Evolutionary conservation across 2,329 filamentous ascomycete species (phyloP).

Genomic region (Diaporthe helianthi): DNA sequence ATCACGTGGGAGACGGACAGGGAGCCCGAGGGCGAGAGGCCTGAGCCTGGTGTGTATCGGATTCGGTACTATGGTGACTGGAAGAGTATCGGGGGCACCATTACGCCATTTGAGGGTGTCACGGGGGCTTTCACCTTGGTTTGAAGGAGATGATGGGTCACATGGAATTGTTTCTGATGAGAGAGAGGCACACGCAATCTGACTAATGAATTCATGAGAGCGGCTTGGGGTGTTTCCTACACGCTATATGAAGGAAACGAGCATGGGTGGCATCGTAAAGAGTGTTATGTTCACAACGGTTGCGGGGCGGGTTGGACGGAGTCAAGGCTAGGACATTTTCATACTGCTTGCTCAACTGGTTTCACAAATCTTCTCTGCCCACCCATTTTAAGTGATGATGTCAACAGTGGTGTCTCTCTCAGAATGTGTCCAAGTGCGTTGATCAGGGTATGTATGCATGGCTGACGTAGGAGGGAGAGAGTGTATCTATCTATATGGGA

Average conservation of each 20-base stretch:
- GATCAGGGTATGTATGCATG: too few relatives aligned
- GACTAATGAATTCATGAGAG: background rate
- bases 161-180: too few relatives aligned
- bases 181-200: background rate
- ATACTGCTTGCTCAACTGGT: background rate
- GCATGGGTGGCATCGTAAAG: background rate
- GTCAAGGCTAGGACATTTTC: background rate
- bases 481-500: too few relatives aligned
- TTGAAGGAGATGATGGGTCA: slow-evolving; percentile 33
- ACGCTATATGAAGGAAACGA: background rate
- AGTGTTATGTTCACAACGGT: too few relatives aligned
- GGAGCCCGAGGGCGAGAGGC: slow-evolving; percentile 61
- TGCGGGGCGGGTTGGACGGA: background rate
- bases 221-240: background rate
- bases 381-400: too few relatives aligned
- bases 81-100: slow-evolving; percentile 67
- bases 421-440: too few relatives aligned
- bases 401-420: too few relatives aligned
- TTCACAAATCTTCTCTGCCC: background rate
- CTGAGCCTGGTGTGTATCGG: slow-evolving; percentile 82
- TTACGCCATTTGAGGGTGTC: slow-evolving; percentile 73
- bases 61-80: slow-evolving; percentile 85
- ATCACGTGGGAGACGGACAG: slow-evolving; percentile 81
- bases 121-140: slow-evolving; percentile 61
- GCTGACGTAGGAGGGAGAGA: too few relatives aligned